Conservation (phyloP, 768 basidiomycete species). For the Dentipellis sp. region DNA sequence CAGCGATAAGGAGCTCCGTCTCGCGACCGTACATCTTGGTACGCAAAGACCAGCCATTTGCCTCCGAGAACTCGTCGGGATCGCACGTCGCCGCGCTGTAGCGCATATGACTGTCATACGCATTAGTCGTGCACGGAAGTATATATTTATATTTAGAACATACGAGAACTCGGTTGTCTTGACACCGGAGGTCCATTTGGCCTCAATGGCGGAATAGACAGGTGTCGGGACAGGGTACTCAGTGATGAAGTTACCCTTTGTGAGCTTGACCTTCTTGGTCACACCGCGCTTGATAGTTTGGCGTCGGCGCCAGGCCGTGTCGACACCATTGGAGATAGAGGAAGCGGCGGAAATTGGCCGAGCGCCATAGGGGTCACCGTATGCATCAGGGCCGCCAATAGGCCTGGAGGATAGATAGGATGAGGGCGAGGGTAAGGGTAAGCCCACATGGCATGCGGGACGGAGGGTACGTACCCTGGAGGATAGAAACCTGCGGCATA, state of each 20-base stretch:
- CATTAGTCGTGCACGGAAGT: not conserved
- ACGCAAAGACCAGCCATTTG: slow-evolving; percentile 77
- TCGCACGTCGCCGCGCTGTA: slow-evolving; percentile 91
- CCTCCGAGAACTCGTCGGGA: slow-evolving; percentile 79
- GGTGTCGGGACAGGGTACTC: slow-evolving; percentile 87
- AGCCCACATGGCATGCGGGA: too few species aligned
- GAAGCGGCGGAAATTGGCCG: slow-evolving; percentile 35
- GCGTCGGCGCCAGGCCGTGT: slow-evolving; percentile 50
- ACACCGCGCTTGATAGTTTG: slow-evolving; percentile 91
- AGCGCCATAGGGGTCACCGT: slow-evolving; percentile 53
- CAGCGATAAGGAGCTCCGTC: slow-evolving; percentile 90
- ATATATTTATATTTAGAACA: slow-evolving; percentile 20
- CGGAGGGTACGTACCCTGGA: slow-evolving; percentile 43
- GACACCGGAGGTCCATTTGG: slow-evolving; percentile 52
- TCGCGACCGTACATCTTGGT: slow-evolving; percentile 79
- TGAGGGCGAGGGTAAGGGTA: too few species aligned
- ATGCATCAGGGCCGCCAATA: slow-evolving; percentile 43
- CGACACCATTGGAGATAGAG: slow-evolving; percentile 26
- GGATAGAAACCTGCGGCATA: slow-evolving; percentile 66
- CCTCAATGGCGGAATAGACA: slow-evolving; percentile 73
- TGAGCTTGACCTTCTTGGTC: slow-evolving; percentile 91
- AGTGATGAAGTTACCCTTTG: slow-evolving; percentile 85
- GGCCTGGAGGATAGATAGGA: slow-evolving; percentile 13
- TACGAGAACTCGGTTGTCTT: slow-evolving; percentile 89
- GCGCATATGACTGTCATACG: slow-evolving; percentile 64